These are phyloP conservation scores for Sclerotinia glacialis DNA, from an alignment of 2,329 filamentous ascomycete genomes.

Conservation along the genomic window DNA sequence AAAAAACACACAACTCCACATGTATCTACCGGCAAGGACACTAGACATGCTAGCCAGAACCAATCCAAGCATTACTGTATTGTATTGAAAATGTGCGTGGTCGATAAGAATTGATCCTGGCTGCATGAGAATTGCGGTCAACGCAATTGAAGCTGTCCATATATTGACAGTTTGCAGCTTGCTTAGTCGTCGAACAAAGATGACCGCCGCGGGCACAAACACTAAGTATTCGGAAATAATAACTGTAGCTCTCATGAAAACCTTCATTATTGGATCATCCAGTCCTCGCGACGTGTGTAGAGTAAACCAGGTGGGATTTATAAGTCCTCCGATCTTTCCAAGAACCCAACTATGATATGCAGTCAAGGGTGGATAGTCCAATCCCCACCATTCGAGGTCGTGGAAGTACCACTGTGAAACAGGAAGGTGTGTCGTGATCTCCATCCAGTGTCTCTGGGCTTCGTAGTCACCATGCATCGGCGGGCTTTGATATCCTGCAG, in stretches of 20 bases:
- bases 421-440: conserved; percentile 84
- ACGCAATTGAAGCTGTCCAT: conserved; percentile 80
- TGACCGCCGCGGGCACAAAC: conserved; percentile 79
- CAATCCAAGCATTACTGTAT: conserved; percentile 96
- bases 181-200: conserved; percentile 81
- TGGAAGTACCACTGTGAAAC: conserved; percentile 98
- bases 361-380: conserved; percentile 96
- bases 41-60: conserved; percentile 84
- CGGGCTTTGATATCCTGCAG: conserved; percentile 68
- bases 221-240: conserved; percentile 86
- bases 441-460: conserved; percentile 98
- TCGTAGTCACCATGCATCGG: conserved; percentile 98
- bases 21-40: conserved; percentile 76
- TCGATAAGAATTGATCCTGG: conserved; percentile 88
- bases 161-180: conserved; percentile 71
- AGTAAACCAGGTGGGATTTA: conserved; percentile 84
- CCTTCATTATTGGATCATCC: conserved; percentile 76
- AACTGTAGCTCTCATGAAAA: conserved; percentile 94
- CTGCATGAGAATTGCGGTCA: conserved; percentile 89
- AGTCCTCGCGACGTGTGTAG: conserved; percentile 78
- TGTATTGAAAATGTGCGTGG: conserved; percentile 96
- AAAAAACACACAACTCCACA: conserved; percentile 93
- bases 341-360: conserved; percentile 98
- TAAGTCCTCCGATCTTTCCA: conserved; percentile 75
- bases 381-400: conserved; percentile 93